phyloP scores from a whole-genome alignment of 257 asterid genomes.

The Coffea eugenioides region DNA sequence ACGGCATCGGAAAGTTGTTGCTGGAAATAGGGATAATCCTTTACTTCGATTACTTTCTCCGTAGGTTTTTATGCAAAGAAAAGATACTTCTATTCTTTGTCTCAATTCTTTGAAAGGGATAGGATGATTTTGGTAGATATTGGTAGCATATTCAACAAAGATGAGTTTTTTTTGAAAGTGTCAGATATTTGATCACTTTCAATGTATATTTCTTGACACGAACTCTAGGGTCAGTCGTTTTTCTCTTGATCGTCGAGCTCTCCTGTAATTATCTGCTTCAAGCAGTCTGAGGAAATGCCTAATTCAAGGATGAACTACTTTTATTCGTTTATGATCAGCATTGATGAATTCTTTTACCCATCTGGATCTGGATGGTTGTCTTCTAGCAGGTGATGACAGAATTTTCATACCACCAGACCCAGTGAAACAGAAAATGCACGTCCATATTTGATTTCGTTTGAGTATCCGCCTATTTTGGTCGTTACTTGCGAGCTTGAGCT shows the following conservation, averaged over 20 bases:
- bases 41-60: slow-evolving; percentile 13
- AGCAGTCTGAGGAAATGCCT: neutral
- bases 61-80: slow-evolving; percentile 8
- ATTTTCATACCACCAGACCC: neutral
- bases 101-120: slow-evolving; percentile 12
- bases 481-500: no score
- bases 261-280: slow-evolving; percentile 6
- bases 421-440: neutral
- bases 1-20: slow-evolving; percentile 60
- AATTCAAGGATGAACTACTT: neutral
- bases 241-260: neutral
- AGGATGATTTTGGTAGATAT: slow-evolving; percentile 30
- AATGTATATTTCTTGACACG: slow-evolving; percentile 18
- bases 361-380: neutral
- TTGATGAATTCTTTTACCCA: neutral
- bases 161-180: slow-evolving; percentile 2
- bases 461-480: neutral
- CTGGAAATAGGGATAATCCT: slow-evolving; percentile 41
- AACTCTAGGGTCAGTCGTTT: neutral
- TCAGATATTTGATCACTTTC: neutral
- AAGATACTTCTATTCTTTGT: slow-evolving; percentile 6
- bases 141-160: slow-evolving; percentile 3
- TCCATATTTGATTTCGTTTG: neutral
- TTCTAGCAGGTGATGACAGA: neutral
- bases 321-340: neutral